Evolutionary conservation across 352 stramenopile species (phyloP).

Genomic region (Pythium graminicola): DNA sequence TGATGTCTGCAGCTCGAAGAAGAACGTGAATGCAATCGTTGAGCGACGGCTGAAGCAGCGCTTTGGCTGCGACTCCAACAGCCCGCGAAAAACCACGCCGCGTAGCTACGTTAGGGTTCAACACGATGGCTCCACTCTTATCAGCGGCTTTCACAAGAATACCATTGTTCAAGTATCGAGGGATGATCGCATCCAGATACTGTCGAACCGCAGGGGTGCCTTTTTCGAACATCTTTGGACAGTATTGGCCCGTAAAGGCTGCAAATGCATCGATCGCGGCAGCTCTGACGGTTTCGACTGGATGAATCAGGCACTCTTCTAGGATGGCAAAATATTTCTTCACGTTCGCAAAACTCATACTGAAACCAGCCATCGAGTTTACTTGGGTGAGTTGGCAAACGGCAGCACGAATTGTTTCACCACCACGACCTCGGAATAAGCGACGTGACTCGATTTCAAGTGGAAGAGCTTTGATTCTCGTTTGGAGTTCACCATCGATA

Average conservation of each 20-base stretch:
- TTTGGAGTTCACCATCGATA: conserved; percentile 66
- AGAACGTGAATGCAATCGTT: conserved; percentile 30
- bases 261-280: conserved; percentile 83
- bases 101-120: conserved; percentile 84
- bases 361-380: conserved; percentile 50
- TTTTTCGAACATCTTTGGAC: conserved; percentile 59
- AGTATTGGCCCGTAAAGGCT: conserved; percentile 85
- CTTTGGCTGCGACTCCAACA: conserved; percentile 34
- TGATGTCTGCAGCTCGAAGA: conserved; percentile 39
- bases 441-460: conserved; percentile 91
- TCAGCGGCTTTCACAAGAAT: conserved; percentile 28
- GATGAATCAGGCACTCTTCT: conserved; percentile 93
- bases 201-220: conserved; percentile 35
- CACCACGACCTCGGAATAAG: conserved; percentile 94
- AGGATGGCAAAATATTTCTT: conserved; percentile 76
- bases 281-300: conserved; percentile 88
- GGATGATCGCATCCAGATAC: conserved; percentile 46
- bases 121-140: conserved; percentile 12
- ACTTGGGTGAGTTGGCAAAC: conserved; percentile 94
- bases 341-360: conserved; percentile 48
- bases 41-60: conserved; percentile 30
- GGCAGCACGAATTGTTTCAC: conserved; percentile 92
- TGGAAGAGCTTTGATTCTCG: conserved; percentile 58
- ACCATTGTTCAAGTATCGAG: conserved; percentile 47
- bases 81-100: conserved; percentile 76